Evolutionary conservation across 768 basidiomycete genomes (phyloP).

Genomic region (Agaricus blazei): DNA sequence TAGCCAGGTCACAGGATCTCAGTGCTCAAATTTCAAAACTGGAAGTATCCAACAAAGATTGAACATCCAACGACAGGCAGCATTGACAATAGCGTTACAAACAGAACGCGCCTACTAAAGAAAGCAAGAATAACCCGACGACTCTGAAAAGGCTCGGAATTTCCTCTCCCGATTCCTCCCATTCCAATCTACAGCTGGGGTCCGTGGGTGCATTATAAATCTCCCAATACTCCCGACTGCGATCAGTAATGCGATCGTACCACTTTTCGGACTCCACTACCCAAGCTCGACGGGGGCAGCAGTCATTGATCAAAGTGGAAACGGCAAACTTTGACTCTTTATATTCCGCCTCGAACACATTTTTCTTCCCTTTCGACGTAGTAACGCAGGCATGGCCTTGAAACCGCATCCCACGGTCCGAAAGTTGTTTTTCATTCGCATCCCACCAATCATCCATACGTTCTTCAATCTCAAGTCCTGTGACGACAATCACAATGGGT

Average conservation of each 20-base stretch:
- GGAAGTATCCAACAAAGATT: too few species aligned
- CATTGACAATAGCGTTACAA: too few species aligned
- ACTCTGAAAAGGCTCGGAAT: too few species aligned
- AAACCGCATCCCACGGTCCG: not conserved
- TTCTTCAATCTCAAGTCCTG: constrained; percentile 8
- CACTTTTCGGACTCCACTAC: not conserved
- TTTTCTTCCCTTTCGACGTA: constrained; percentile 24
- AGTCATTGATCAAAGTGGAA: not conserved
- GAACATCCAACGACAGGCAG: too few species aligned
- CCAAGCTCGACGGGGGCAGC: not conserved
- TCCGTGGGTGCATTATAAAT: not conserved
- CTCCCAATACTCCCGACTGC: constrained; percentile 1
- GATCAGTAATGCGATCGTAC: not conserved
- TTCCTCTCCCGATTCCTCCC: too few species aligned
- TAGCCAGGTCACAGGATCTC: too few species aligned
- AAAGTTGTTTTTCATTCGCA: constrained; percentile 7
- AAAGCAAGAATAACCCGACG: too few species aligned
- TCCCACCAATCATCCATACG: constrained; percentile 12
- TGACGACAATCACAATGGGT: constrained; percentile 10
- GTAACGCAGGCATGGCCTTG: constrained; percentile 10
- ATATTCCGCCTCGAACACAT: constrained; percentile 16
- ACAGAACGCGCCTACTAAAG: too few species aligned
- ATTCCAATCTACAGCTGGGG: too few species aligned
- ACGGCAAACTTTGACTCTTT: constrained; percentile 9
- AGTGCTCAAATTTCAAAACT: too few species aligned